These are phyloP conservation scores for Artomyces pyxidatus DNA, from an alignment of 768 basidiomycete species.

Conservation along the genomic window DNA sequence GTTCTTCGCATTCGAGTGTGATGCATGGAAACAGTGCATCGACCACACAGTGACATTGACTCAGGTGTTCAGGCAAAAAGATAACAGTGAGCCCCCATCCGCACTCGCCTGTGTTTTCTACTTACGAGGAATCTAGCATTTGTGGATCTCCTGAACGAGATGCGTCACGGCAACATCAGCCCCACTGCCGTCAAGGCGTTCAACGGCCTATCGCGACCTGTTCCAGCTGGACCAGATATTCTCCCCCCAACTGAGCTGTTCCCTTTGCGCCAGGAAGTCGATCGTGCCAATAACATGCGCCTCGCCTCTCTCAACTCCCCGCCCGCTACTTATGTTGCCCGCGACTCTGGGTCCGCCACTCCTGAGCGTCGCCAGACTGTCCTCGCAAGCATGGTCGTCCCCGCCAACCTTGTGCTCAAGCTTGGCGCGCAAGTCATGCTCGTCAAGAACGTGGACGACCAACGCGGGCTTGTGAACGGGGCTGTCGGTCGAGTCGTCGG, in stretches of 20 bases:
- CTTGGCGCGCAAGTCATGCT: slow-evolving; percentile 60
- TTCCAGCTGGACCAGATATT: slow-evolving; percentile 21
- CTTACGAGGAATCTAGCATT: slow-evolving; percentile 36
- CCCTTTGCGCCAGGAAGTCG: slow-evolving; percentile 62
- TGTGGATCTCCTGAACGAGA: slow-evolving; percentile 67
- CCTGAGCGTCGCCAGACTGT: slow-evolving; percentile 41
- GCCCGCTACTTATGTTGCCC: slow-evolving; percentile 36
- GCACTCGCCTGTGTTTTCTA: not conserved
- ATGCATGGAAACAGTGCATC: slow-evolving; percentile 48
- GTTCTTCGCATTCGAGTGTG: slow-evolving; percentile 62
- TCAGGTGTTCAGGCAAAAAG: slow-evolving; percentile 72
- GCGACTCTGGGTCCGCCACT: slow-evolving; percentile 41
- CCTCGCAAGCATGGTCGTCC: slow-evolving; percentile 56
- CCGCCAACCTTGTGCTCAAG: slow-evolving; percentile 47
- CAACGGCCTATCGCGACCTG: slow-evolving; percentile 34
- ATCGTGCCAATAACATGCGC: slow-evolving; percentile 49
- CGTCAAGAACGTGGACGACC: slow-evolving; percentile 57
- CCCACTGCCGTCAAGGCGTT: slow-evolving; percentile 39
- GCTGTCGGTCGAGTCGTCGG: slow-evolving; percentile 54
- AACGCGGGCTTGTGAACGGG: slow-evolving; percentile 53
- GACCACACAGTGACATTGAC: slow-evolving; percentile 55
- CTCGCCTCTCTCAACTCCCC: slow-evolving; percentile 39
- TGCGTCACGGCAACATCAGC: slow-evolving; percentile 54
- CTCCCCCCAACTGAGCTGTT: slow-evolving; percentile 47
- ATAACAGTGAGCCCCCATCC: slow-evolving; percentile 39